Conservation (phyloP, 352 stramenopile species). For the Globisporangium paroecandrum region DNA sequence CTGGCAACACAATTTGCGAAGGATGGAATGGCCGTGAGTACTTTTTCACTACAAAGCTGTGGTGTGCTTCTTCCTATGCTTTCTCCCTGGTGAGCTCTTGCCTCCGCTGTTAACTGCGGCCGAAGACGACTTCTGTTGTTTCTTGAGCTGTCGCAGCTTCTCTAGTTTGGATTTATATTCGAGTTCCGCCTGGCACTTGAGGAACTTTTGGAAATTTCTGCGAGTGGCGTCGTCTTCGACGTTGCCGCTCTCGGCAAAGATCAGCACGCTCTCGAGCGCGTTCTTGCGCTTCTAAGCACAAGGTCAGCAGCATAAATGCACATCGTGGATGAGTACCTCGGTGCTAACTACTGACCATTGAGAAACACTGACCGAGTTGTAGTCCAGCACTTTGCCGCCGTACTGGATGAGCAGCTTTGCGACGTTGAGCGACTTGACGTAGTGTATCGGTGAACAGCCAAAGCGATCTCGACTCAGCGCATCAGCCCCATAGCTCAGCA, state of each 20-base stretch:
- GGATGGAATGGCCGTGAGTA: not conserved
- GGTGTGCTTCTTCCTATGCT: conserved; percentile 7
- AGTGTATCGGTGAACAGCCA: conserved; percentile 64
- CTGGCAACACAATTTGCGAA: not conserved
- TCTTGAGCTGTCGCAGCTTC: conserved; percentile 37
- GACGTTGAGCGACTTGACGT: conserved; percentile 59
- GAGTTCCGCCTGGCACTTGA: conserved; percentile 36
- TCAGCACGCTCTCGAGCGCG: conserved; percentile 38
- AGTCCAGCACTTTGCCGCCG: conserved; percentile 50
- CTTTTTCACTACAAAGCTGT: not conserved
- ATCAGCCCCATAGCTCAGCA: conserved; percentile 67
- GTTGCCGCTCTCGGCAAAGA: conserved; percentile 17
- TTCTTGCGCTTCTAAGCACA: conserved; percentile 53
- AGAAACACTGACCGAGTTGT: conserved; percentile 35
- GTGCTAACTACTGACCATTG: too few relatives aligned
- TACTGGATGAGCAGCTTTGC: conserved; percentile 66
- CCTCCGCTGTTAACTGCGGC: conserved; percentile 11
- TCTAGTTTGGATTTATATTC: conserved; percentile 61
- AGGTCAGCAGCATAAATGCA: not conserved
- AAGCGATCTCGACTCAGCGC: conserved; percentile 54
- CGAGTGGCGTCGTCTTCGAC: conserved; percentile 10
- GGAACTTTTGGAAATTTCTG: conserved; percentile 39
- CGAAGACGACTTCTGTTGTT: conserved; percentile 10
- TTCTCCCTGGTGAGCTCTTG: not conserved
- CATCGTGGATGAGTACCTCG: not conserved